Conservation (phyloP, 306 rosid genomes). For the Ammopiptanthus mongolicus region DNA sequence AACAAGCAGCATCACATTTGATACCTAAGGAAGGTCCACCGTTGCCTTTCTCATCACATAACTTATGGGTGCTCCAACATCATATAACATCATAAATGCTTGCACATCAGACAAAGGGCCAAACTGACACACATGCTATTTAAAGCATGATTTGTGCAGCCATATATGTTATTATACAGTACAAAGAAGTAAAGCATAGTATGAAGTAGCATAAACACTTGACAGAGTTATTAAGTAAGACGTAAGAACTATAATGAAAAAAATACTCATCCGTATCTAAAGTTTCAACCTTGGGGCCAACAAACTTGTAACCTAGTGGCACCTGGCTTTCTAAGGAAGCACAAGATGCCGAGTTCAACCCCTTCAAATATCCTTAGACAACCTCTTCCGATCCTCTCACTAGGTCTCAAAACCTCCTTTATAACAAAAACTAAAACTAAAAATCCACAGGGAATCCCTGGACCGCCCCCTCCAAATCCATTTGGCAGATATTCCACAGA, state of each 20-base stretch:
- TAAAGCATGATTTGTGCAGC: not conserved
- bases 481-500: not conserved
- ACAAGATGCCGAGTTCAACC: not conserved
- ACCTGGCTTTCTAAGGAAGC: too few relatives aligned
- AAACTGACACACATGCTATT: not conserved
- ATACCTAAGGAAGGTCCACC: not conserved
- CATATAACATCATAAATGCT: not conserved
- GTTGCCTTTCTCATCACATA: not conserved
- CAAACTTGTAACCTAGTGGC: too few relatives aligned
- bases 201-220: not conserved
- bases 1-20: not conserved
- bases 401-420: not conserved
- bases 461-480: not conserved
- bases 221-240: not conserved
- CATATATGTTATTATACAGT: not conserved
- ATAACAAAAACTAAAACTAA: not conserved
- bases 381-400: not conserved
- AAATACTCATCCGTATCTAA: not conserved
- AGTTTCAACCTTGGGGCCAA: not conserved
- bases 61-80: not conserved
- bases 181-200: not conserved
- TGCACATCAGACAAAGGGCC: not conserved
- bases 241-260: not conserved
- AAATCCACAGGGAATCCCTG: not conserved
- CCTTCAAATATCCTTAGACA: not conserved